phyloP scores from a whole-genome alignment of 768 basidiomycete species.

The Collybia nuda region DNA sequence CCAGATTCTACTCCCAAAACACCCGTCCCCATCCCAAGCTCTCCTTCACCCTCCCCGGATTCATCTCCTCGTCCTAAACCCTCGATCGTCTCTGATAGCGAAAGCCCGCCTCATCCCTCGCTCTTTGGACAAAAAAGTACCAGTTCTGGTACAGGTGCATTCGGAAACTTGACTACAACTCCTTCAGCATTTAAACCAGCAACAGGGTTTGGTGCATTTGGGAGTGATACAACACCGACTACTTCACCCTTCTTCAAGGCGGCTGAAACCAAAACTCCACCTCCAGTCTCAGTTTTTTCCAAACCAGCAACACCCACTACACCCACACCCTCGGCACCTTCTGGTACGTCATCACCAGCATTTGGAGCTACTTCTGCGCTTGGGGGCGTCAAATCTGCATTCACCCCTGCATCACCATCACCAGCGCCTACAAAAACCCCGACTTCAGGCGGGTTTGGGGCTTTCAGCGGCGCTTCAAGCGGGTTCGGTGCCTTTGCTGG shows the following conservation, averaged over 20 bases:
- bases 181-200: conserved; percentile 40
- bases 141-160: conserved; percentile 27
- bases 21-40: not conserved
- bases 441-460: conserved; percentile 44
- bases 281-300: conserved; percentile 38
- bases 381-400: conserved; percentile 29
- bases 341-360: conserved; percentile 25
- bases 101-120: conserved; percentile 22
- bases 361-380: conserved; percentile 40
- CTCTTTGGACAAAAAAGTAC: conserved; percentile 10
- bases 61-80: conserved; percentile 9
- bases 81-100: conserved; percentile 13
- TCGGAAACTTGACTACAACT: conserved; percentile 36
- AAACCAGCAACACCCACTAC: conserved; percentile 18
- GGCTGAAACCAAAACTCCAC: conserved; percentile 24
- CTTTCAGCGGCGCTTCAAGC: conserved; percentile 43
- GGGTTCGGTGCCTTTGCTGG: conserved; percentile 44
- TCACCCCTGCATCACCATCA: conserved; percentile 20
- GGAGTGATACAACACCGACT: conserved; percentile 33
- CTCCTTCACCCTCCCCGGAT: not conserved
- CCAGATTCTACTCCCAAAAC: not conserved
- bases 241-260: conserved; percentile 58
- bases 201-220: conserved; percentile 48
- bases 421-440: conserved; percentile 27
- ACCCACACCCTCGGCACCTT: conserved; percentile 15